A percentile compares a stretch with the other conserved stretches of the same genome.
These are phyloP conservation scores for Globisporangium iwayamae DNA, from an alignment of 352 stramenopile species.

Conservation along the genomic window DNA sequence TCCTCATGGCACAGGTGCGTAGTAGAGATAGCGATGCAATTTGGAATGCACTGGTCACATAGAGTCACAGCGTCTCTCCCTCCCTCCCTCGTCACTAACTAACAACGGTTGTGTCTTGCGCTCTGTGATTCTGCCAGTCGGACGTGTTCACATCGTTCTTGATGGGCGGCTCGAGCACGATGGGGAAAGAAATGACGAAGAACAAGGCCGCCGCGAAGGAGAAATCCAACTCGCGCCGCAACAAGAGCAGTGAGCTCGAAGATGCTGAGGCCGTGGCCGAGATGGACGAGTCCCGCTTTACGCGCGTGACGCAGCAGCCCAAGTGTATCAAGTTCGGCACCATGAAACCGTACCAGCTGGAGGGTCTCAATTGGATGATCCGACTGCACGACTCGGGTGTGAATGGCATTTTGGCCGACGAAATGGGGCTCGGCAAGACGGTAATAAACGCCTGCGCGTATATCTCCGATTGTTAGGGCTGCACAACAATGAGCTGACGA, in stretches of 20 bases:
- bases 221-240: constrained; percentile 42
- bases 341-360: constrained; percentile 88
- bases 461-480: too few species aligned
- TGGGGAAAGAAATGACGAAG: constrained; percentile 78
- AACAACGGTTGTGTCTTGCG: neutral
- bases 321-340: constrained; percentile 82
- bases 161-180: constrained; percentile 73
- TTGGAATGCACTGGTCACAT: neutral
- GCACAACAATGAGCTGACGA: too few species aligned
- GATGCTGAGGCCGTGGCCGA: constrained; percentile 69
- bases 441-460: too few species aligned
- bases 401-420: constrained; percentile 83
- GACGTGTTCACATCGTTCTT: constrained; percentile 88
- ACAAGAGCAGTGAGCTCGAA: constrained; percentile 61
- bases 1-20: constrained; percentile 77
- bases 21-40: neutral
- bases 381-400: constrained; percentile 90
- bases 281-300: constrained; percentile 81
- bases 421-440: constrained; percentile 94
- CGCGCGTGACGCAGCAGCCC: constrained; percentile 77
- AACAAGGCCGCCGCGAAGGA: constrained; percentile 37
- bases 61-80: neutral
- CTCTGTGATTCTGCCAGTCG: constrained; percentile 29
- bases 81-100: neutral
- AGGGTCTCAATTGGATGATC: constrained; percentile 91